Evolutionary conservation across 768 basidiomycete genomes (phyloP).

Genomic region (Boletellus ananiceps): DNA sequence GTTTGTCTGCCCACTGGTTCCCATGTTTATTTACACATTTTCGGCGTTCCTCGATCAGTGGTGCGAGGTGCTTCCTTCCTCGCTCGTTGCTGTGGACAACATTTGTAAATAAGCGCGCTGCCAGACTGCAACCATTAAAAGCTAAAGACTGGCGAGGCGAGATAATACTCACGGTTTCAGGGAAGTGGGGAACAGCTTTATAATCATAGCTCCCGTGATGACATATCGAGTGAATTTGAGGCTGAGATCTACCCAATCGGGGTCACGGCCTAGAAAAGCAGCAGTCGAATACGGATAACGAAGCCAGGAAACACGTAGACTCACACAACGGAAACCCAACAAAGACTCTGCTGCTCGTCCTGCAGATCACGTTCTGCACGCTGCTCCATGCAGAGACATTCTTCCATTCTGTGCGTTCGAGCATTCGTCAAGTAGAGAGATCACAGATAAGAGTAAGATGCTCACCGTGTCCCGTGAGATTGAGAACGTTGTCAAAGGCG

Average conservation of each 20-base stretch:
- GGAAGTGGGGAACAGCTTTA: too few relatives aligned
- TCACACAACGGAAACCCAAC: slow-evolving; percentile 17
- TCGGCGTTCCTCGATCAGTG: background rate
- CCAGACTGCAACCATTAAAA: too few relatives aligned
- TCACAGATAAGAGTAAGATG: background rate
- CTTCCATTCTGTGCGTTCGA: slow-evolving; percentile 12
- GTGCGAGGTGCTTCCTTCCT: background rate
- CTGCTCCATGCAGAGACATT: background rate
- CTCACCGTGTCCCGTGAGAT: slow-evolving; percentile 16
- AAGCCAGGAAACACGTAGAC: background rate
- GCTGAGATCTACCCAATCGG: slow-evolving; percentile 30
- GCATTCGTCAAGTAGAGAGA: too few relatives aligned
- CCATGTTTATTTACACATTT: too few relatives aligned
- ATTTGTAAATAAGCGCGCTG: too few relatives aligned
- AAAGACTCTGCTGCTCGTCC: slow-evolving; percentile 7
- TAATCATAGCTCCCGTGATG: too few relatives aligned
- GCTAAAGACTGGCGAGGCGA: too few relatives aligned
- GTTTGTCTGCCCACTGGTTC: too few relatives aligned
- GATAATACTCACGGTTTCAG: background rate
- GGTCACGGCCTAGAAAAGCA: slow-evolving; percentile 6
- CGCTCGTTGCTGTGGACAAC: too few relatives aligned
- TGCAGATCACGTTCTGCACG: slow-evolving; percentile 4
- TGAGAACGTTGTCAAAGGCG: slow-evolving; percentile 39
- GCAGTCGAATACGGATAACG: background rate
- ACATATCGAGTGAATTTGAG: slow-evolving; percentile 22